Percentiles rank a stretch among this genome's conserved stretches.
phyloP scores from a whole-genome alignment of 192 early-diverging fungal genomes.

The Coemansia sp. region DNA sequence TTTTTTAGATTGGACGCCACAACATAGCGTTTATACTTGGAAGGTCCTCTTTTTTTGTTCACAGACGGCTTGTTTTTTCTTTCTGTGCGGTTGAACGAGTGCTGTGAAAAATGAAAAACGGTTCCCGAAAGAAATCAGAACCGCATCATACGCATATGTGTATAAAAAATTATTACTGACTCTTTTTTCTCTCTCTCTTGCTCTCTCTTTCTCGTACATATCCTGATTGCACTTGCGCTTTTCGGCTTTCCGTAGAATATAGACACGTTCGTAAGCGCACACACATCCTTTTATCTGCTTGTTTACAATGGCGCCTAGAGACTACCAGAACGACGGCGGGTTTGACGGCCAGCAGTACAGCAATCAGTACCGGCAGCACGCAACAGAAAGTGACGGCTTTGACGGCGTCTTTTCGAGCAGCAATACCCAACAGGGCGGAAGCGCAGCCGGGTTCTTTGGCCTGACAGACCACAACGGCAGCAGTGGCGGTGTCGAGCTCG shows the following conservation, averaged over 20 bases:
- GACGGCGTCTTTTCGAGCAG: constrained; percentile 23
- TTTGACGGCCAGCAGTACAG: constrained; percentile 16
- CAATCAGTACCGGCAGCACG: constrained; percentile 11
- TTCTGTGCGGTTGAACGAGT: neutral
- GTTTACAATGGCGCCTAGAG: neutral
- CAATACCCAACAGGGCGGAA: constrained; percentile 1
- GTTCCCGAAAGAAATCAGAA: neutral
- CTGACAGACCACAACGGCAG: constrained; percentile 9
- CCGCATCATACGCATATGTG: neutral
- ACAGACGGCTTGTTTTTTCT: no score
- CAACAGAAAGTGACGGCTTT: constrained; percentile 22
- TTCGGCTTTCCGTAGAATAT: neutral
- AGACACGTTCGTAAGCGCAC: neutral
- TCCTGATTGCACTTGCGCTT: no score
- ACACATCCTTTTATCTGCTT: neutral
- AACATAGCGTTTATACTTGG: neutral
- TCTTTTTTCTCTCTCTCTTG: neutral
- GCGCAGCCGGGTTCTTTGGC: constrained; percentile 29
- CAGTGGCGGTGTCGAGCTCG: constrained; percentile 42
- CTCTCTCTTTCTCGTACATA: neutral
- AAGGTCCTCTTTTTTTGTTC: constrained; percentile 6
- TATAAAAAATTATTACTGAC: neutral
- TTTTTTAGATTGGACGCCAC: neutral
- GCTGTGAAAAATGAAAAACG: neutral
- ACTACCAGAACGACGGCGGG: constrained; percentile 17